phyloP scores from a whole-genome alignment of 2,329 filamentous ascomycete genomes.

The Ilyonectria destructans region DNA sequence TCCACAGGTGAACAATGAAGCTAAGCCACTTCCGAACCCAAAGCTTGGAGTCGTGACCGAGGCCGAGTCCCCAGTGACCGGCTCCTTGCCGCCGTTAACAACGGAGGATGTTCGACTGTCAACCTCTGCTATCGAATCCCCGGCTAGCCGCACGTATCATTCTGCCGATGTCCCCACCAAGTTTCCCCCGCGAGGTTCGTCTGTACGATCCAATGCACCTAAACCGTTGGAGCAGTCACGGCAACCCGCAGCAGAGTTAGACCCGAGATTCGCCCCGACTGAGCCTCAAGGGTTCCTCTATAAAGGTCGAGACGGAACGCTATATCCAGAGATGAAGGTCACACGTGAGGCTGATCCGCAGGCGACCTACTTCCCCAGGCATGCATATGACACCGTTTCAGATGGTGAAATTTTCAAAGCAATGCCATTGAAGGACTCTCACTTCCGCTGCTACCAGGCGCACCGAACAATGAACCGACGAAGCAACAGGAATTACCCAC shows the following conservation, averaged over 20 bases:
- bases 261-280: conserved; percentile 54
- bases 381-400: conserved; percentile 47
- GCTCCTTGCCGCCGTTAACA: conserved; percentile 42
- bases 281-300: conserved; percentile 56
- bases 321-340: conserved; percentile 61
- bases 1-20: conserved; percentile 1
- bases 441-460: conserved; percentile 64
- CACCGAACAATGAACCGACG: conserved; percentile 66
- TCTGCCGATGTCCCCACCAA: conserved; percentile 42
- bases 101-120: conserved; percentile 26
- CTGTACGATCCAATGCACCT: conserved; percentile 44
- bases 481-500: conserved; percentile 65
- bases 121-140: conserved; percentile 43
- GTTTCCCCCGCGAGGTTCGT: conserved; percentile 55
- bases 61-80: conserved; percentile 37
- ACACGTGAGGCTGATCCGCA: conserved; percentile 54
- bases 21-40: not conserved
- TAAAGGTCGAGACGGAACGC: conserved; percentile 57
- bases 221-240: conserved; percentile 41
- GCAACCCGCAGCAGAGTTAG: conserved; percentile 45
- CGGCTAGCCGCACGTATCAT: conserved; percentile 37
- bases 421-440: conserved; percentile 60
- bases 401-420: conserved; percentile 60
- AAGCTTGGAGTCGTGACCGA: conserved; percentile 20
- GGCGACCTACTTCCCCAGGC: conserved; percentile 58